Evolutionary conservation across 2,329 filamentous ascomycete species (phyloP).

Genomic region (Zasmidium cellare): DNA sequence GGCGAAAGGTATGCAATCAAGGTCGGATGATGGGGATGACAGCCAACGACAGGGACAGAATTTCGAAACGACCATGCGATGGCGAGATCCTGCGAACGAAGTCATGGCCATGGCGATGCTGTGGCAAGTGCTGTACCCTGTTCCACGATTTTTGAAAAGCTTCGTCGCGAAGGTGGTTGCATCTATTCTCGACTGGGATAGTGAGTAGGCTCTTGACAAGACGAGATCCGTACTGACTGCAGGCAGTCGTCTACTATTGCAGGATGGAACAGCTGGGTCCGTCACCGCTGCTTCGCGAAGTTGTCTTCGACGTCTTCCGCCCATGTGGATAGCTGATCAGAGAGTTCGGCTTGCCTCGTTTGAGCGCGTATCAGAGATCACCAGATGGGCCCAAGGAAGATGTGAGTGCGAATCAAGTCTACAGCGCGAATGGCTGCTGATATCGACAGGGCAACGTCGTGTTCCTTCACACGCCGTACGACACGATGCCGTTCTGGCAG

Average conservation of each 20-base stretch:
- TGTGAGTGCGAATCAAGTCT: neutral
- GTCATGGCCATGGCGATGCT: conserved; percentile 6
- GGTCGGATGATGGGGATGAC: too few relatives aligned
- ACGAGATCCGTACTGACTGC: neutral
- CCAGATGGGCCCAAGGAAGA: conserved; percentile 4
- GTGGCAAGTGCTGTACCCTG: conserved; percentile 3
- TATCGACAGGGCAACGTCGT: neutral
- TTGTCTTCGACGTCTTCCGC: conserved; percentile 5
- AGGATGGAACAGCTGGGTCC: neutral
- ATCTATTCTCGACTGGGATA: conserved; percentile 5
- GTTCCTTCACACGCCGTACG: conserved; percentile 5
- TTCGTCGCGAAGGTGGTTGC: conserved; percentile 4
- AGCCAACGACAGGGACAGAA: neutral
- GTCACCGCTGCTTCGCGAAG: neutral
- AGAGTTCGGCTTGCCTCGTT: neutral
- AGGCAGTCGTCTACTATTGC: neutral
- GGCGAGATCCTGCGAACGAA: neutral
- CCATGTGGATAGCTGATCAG: neutral
- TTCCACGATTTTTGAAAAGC: neutral
- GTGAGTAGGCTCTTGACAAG: neutral
- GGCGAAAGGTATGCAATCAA: too few relatives aligned
- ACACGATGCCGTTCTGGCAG: conserved; percentile 8
- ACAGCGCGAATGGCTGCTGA: neutral
- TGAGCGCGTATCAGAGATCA: conserved; percentile 1
- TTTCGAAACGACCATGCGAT: neutral